Conservation (phyloP, 1,284 basidiomycete genomes). For the Tilletiopsis washingtonensis region DNA sequence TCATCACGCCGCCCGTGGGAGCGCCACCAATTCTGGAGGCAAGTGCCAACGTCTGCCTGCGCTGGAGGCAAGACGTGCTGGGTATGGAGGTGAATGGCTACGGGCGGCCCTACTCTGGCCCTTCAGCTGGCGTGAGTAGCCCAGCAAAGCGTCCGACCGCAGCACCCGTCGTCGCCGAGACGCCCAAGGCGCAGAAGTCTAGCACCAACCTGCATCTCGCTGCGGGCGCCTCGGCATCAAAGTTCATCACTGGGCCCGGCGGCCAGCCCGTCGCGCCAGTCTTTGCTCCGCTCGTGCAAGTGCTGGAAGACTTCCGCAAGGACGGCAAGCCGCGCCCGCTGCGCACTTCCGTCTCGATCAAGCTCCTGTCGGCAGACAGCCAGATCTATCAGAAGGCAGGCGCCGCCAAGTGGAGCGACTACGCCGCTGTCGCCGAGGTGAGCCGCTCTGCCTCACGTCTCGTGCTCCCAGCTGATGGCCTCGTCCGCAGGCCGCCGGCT, state of each 20-base stretch:
- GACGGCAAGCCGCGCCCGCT: slow-evolving; percentile 27
- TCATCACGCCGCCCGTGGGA: slow-evolving; percentile 34
- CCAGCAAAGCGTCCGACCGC: too few relatives aligned
- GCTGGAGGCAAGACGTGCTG: slow-evolving; percentile 41
- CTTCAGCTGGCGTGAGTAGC: too few relatives aligned
- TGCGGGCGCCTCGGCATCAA: too few relatives aligned
- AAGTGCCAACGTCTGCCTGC: slow-evolving; percentile 27
- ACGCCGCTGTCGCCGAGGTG: slow-evolving; percentile 25
- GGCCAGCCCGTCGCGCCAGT: slow-evolving; percentile 6
- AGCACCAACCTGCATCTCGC: too few relatives aligned
- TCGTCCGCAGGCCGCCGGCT: slow-evolving; percentile 16
- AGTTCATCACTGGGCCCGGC: slow-evolving; percentile 1
- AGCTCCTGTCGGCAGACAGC: slow-evolving; percentile 15
- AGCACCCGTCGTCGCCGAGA: too few relatives aligned
- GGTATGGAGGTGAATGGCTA: slow-evolving; percentile 21
- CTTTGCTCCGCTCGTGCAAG: slow-evolving; percentile 25
- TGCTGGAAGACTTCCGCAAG: slow-evolving; percentile 24
- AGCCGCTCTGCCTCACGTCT: too few relatives aligned
- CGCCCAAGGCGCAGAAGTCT: too few relatives aligned
- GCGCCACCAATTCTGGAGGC: slow-evolving; percentile 36
- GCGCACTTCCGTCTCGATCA: slow-evolving; percentile 19
- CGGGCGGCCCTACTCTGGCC: slow-evolving; percentile 27
- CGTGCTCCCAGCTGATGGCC: too few relatives aligned
- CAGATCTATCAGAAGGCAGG: slow-evolving; percentile 27
- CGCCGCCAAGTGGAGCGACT: slow-evolving; percentile 31